phyloP scores from a whole-genome alignment of 495 filamentous ascomycete genomes.

The Penicillium salamii region DNA sequence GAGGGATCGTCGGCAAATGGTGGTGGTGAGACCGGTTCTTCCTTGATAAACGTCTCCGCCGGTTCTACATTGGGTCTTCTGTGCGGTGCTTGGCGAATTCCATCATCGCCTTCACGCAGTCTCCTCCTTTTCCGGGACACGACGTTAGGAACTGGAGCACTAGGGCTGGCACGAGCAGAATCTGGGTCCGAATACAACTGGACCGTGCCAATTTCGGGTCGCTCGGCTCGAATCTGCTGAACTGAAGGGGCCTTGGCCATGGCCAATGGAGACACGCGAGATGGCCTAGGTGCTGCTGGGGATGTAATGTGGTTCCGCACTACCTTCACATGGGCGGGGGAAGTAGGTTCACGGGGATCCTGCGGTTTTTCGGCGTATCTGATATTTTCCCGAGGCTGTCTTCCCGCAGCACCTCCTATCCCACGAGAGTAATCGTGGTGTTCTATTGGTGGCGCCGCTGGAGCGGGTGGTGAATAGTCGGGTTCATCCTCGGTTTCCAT shows the following conservation, averaged over 20 bases:
- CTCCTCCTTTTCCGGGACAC: conserved; percentile 50
- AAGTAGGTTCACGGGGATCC: conserved; percentile 21
- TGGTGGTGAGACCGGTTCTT: conserved; percentile 82
- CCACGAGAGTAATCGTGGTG: conserved; percentile 24
- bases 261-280: conserved; percentile 74
- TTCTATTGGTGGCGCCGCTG: conserved; percentile 36
- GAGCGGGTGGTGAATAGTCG: conserved; percentile 50
- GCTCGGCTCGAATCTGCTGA: conserved; percentile 28
- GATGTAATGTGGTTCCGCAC: conserved; percentile 63
- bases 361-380: conserved; percentile 21
- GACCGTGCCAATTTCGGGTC: conserved; percentile 23
- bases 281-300: conserved; percentile 78
- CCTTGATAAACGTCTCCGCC: conserved; percentile 69
- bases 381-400: conserved; percentile 15
- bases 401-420: conserved; percentile 15
- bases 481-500: conserved; percentile 41
- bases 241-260: conserved; percentile 56
- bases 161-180: conserved; percentile 37
- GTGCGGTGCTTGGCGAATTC: conserved; percentile 25
- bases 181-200: conserved; percentile 25
- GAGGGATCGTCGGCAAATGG: conserved; percentile 57
- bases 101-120: conserved; percentile 32
- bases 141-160: conserved; percentile 27
- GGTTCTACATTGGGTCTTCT: conserved; percentile 30
- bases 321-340: conserved; percentile 42